Base-by-base conservation (phyloP, 2,329 filamentous ascomycete genomes). In the Cordyceps javanica region DNA sequence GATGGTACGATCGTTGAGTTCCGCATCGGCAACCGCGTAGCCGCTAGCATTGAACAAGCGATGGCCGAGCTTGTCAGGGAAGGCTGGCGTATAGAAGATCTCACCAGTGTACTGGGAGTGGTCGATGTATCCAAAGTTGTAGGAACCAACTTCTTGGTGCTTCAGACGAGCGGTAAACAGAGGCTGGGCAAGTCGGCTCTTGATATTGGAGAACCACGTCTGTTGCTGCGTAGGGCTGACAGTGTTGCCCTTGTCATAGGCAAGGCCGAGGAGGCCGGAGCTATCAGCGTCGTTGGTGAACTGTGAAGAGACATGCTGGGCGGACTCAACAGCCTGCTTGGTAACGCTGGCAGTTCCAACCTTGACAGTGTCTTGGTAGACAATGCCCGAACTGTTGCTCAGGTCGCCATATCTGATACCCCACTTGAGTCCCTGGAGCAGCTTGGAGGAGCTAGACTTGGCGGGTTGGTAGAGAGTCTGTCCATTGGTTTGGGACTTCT, bases 121-220 rank as follows among this genome's bases (percentile, higher is more conserved):
- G 68, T 92, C 86, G 65, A 92, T 85, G 63, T 71, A 78, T 60
- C 89, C 89, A 65, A 92, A 92, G 67, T 90, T 85, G 72, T 90
- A 92, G 30, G 81, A 78, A 46, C 88, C 88, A 2, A 77, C 75
- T 78, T 23, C 30, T 14, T 39, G 51, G 62, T 81, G 78, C 66
- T 82, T 82, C 45, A 93, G 76, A 60, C 87, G 80, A 25, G 86
- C 87, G 0, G 88, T 89, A 72, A 92, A 88, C 41, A 92, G 73
- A 1, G 60, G 56, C 1, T 54, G 28, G 9, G 60, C 53, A 3
- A 70, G 61, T n/a, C 52, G 58, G 0, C 58, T 34, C 19, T 57
- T 52, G 28, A 67, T 66, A 28, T 69, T 74, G 53, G 70, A 69
- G 58, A 74, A 75, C 54, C 77, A 78, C 0, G 76, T 79, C 59